A percentile compares a stretch with the other conserved stretches of the same genome.
These are phyloP conservation scores for Ophiostoma triangulosporum DNA, from an alignment of 2,329 filamentous ascomycete genomes.

Conservation along the genomic window DNA sequence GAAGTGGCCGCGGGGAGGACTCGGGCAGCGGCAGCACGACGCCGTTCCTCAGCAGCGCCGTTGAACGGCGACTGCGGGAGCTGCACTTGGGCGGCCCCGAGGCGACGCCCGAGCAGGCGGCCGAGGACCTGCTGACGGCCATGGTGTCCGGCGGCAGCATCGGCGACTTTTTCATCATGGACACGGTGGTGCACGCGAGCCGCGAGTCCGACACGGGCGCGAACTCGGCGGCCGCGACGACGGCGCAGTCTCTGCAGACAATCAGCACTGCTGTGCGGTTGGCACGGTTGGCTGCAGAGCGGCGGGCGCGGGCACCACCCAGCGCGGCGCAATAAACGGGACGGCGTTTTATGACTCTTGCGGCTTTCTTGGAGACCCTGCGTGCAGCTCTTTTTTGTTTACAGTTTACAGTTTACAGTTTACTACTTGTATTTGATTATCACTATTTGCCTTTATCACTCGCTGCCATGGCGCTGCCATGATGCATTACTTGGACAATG, in stretches of 20 bases:
- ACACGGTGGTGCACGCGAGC: constrained; percentile 26
- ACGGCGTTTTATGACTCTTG: background rate
- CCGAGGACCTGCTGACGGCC: constrained; percentile 31
- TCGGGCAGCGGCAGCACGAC: background rate
- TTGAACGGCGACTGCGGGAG: constrained; percentile 9
- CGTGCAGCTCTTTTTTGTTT: background rate
- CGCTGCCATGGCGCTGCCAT: too few relatives aligned
- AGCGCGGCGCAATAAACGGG: background rate
- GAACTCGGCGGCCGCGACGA: constrained; percentile 25
- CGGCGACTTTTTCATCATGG: constrained; percentile 38
- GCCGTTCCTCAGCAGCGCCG: constrained; percentile 7
- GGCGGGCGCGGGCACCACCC: constrained; percentile 19
- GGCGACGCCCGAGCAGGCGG: constrained; percentile 18
- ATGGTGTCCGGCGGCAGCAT: constrained; percentile 42
- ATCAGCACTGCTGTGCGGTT: constrained; percentile 40
- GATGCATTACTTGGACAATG: too few relatives aligned
- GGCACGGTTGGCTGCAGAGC: constrained; percentile 22
- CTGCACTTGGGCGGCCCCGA: constrained; percentile 7
- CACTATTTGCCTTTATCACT: constrained; percentile 4
- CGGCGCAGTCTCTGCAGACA: constrained; percentile 39
- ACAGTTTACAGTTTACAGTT: constrained; percentile 3
- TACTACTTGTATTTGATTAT: background rate
- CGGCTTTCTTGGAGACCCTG: background rate
- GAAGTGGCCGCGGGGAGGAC: background rate
- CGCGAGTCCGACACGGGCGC: constrained; percentile 29